Base-by-base conservation (phyloP, 2,329 filamentous ascomycete genomes). In the Orbilia blumenaviensis region DNA sequence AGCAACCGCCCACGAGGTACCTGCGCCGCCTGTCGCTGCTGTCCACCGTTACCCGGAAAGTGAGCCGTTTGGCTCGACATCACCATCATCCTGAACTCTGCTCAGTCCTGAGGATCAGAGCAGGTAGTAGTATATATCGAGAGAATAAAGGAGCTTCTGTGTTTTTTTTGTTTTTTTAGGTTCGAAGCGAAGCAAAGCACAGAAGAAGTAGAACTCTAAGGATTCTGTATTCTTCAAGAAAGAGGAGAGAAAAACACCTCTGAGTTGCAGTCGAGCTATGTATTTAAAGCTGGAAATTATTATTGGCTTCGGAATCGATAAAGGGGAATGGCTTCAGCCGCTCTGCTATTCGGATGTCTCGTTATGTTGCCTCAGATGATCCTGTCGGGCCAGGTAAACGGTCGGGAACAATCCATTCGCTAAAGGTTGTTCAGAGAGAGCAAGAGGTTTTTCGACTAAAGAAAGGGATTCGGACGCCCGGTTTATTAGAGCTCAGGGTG, bases 1-100 rank as follows among this genome's bases (percentile, higher is more conserved):
- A 90, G 25, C 73, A 77, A 62, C 54, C 73, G 25, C 52, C 73
- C 66, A 16, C 73, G 73, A 46, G 66, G 61, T 21, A 68, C 54
- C 27, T 77, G 73, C 34, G 66, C 23, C 9, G 72, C 50, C 48
- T 72, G 73, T 62, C 66, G 46, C 46, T 72, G 66, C 14, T 62
- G 48, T 50, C 60, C 67, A 56, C 66, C 66, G 36, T 77, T 77
- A 32, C 66, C 44, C 66, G 60, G 36, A 44, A 77, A 77, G 56
- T 72, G 73, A 41, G 60, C 44, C 66, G 73, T 42, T 67, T 77
- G 73, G 54, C 66, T 71, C 61, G 73, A 63, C 73, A 77, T 71
- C 50, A 77, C 73, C 73, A 77, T 77, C 73, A 77, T 77, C 66
- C 29, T 66, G 58, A 62, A 50, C 18, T 61, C 25, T 52, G 42